Percentiles rank a stretch among this genome's conserved stretches.
Conservation (phyloP, 208 protist species). For the Leishmania guyanensis region DNA sequence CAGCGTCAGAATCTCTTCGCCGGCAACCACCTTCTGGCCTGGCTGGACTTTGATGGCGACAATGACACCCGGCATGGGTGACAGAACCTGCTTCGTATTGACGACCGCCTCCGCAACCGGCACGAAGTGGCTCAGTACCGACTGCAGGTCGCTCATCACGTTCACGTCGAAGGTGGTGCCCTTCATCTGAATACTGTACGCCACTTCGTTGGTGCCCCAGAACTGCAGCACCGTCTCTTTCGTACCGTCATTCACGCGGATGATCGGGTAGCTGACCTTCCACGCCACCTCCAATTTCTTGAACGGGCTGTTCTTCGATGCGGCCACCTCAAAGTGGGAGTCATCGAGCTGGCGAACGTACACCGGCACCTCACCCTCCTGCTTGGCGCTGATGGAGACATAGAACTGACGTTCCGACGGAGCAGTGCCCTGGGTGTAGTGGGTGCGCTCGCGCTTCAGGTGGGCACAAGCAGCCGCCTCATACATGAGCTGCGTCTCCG, state of each 20-base stretch:
- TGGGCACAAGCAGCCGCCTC: slow-evolving; percentile 24
- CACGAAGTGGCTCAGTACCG: slow-evolving; percentile 36
- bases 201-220: slow-evolving; percentile 44
- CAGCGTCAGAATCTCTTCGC: slow-evolving; percentile 88
- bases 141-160: slow-evolving; percentile 41
- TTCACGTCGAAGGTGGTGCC: slow-evolving; percentile 41
- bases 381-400: slow-evolving; percentile 27
- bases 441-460: slow-evolving; percentile 29
- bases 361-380: slow-evolving; percentile 29
- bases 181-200: slow-evolving; percentile 45
- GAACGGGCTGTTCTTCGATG: slow-evolving; percentile 21
- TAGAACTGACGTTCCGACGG: slow-evolving; percentile 23
- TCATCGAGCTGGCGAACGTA: slow-evolving; percentile 31
- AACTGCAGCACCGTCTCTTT: slow-evolving; percentile 41
- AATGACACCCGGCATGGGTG: slow-evolving; percentile 95
- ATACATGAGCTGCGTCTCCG: slow-evolving; percentile 34
- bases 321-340: slow-evolving; percentile 35
- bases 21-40: slow-evolving; percentile 85
- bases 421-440: slow-evolving; percentile 16
- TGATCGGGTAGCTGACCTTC: slow-evolving; percentile 38
- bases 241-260: slow-evolving; percentile 34
- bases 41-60: slow-evolving; percentile 77
- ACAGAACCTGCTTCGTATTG: slow-evolving; percentile 47
- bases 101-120: slow-evolving; percentile 19
- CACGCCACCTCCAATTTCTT: slow-evolving; percentile 30